A percentile compares a stretch with the other conserved stretches of the same genome.
These are phyloP conservation scores for Berberis thunbergii DNA, from an alignment of 164 flowering plant species.

Conservation along the genomic window DNA sequence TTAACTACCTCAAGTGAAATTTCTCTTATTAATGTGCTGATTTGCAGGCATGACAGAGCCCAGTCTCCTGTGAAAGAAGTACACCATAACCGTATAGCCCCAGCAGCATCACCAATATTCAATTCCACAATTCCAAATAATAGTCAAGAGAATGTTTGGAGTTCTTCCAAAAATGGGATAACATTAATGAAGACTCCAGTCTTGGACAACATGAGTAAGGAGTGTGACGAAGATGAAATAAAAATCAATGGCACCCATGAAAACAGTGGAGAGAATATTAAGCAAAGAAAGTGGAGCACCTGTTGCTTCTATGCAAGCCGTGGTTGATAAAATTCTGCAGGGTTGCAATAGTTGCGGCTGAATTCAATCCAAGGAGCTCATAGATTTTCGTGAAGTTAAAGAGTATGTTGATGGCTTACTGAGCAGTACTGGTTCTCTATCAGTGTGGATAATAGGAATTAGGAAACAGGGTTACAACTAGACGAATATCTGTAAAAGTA, in stretches of 20 bases:
- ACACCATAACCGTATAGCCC: constrained; percentile 26
- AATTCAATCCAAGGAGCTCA: no score
- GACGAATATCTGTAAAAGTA: no score
- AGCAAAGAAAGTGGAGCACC: constrained; percentile 14
- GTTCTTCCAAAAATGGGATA: constrained; percentile 14
- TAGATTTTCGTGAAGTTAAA: neutral
- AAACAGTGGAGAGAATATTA: constrained; percentile 7
- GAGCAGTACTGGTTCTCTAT: neutral
- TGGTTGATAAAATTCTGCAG: neutral
- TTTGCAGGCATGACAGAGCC: constrained; percentile 28
- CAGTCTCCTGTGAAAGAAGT: constrained; percentile 24
- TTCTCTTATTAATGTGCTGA: neutral
- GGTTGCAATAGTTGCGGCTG: neutral
- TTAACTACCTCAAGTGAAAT: neutral
- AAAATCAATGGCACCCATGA: constrained; percentile 17
- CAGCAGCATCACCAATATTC: constrained; percentile 29
- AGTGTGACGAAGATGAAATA: constrained; percentile 1
- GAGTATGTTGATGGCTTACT: neutral
- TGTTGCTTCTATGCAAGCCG: constrained; percentile 29
- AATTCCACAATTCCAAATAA: constrained; percentile 6
- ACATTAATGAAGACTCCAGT: constrained; percentile 8
- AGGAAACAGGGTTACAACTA: no score
- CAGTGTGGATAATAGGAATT: neutral
- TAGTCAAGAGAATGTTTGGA: constrained; percentile 10
- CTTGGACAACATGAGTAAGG: constrained; percentile 7